Conservation (phyloP, 108 stramenopile species). For the Epipyxis sp. region DNA sequence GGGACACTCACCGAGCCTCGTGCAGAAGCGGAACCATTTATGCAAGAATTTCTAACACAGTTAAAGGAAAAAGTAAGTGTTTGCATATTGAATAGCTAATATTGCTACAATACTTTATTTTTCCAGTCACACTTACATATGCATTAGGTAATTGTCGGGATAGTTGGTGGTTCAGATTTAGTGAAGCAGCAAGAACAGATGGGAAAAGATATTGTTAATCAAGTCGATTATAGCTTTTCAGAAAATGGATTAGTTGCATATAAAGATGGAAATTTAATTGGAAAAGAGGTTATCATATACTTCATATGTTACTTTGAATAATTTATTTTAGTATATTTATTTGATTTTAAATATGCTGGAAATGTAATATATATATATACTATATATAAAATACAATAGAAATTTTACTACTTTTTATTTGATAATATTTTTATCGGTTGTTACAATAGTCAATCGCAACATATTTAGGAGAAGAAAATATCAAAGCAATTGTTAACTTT, state of each 20-base stretch:
- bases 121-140: background rate
- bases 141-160: conserved; percentile 94
- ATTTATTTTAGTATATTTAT: too few species aligned
- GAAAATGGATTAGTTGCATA: conserved; percentile 98
- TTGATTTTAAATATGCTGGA: too few species aligned
- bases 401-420: background rate
- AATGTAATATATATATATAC: too few species aligned
- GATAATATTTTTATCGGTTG: background rate
- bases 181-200: conserved; percentile 98
- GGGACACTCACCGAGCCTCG: conserved; percentile 88
- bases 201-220: conserved; percentile 71
- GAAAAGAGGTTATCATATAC: conserved; percentile 25
- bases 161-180: conserved; percentile 97
- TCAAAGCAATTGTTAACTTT: conserved; percentile 94
- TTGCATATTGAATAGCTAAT: background rate
- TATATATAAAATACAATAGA: too few species aligned
- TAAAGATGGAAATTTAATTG: conserved; percentile 66
- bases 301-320: too few species aligned
- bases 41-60: background rate
- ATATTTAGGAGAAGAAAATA: conserved; percentile 91
- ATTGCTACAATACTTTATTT: background rate
- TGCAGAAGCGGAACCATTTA: conserved; percentile 62
- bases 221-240: conserved; percentile 95
- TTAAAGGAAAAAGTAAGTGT: background rate
- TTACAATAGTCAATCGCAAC: conserved; percentile 70